These are phyloP conservation scores for Zoysia japonica DNA, from an alignment of 176 grass and related monocot species.

Conservation along the genomic window DNA sequence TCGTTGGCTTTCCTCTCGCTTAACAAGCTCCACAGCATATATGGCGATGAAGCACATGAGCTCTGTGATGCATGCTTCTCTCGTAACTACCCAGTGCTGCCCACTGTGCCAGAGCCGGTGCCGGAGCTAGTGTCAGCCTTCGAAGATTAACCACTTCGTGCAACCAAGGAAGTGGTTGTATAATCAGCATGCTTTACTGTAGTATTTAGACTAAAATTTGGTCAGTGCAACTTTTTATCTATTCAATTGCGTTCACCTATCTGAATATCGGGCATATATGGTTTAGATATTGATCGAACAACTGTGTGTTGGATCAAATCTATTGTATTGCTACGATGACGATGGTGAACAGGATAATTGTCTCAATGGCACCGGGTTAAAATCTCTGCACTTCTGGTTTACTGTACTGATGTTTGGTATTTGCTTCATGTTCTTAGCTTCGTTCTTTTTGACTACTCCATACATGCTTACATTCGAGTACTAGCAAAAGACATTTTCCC, in stretches of 20 bases:
- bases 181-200: conserved; percentile 35
- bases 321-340: conserved; percentile 34
- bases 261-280: conserved; percentile 26
- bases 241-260: conserved; percentile 39
- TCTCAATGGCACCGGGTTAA: not conserved
- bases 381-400: conserved; percentile 1
- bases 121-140: conserved; percentile 41
- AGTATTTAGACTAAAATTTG: conserved; percentile 43
- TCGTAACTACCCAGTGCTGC: conserved; percentile 61
- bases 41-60: conserved; percentile 54
- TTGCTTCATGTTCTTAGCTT: not conserved
- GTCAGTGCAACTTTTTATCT: conserved; percentile 28
- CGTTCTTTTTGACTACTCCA: not conserved
- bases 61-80: conserved; percentile 90
- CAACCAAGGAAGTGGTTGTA: conserved; percentile 13
- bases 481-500: not conserved
- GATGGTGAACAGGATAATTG: conserved; percentile 29
- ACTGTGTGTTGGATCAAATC: conserved; percentile 27
- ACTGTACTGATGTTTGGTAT: conserved; percentile 4
- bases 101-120: conserved; percentile 34
- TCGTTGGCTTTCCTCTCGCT: conserved; percentile 70
- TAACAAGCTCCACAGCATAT: conserved; percentile 60
- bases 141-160: conserved; percentile 41
- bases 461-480: not conserved
- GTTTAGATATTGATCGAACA: conserved; percentile 20